Percentiles rank a stretch among this genome's conserved stretches.
These are phyloP conservation scores for Nannochloris sp. DNA, from an alignment of 139 green algal species.

Conservation along the genomic window DNA sequence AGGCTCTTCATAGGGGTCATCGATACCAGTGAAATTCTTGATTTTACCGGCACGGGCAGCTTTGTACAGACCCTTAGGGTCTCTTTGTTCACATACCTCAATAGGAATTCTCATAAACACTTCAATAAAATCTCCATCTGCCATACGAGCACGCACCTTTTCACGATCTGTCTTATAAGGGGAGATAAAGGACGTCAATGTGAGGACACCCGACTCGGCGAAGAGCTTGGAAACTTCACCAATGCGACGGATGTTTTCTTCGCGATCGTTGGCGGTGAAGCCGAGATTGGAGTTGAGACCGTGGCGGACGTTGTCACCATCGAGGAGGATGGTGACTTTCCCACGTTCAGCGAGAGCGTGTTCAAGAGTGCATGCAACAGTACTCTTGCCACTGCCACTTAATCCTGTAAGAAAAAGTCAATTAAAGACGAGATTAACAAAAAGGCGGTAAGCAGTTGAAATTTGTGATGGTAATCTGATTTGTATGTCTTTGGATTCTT, in stretches of 20 bases:
- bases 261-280: slow-evolving; percentile 70
- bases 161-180: slow-evolving; percentile 77
- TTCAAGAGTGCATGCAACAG: slow-evolving; percentile 65
- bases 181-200: slow-evolving; percentile 89
- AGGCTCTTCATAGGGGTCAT: slow-evolving; percentile 75
- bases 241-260: slow-evolving; percentile 93
- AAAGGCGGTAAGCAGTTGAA: too few relatives aligned
- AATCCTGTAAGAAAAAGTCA: slow-evolving; percentile 40
- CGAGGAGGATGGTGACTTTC: slow-evolving; percentile 70
- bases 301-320: slow-evolving; percentile 93
- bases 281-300: slow-evolving; percentile 90
- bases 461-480: too few relatives aligned
- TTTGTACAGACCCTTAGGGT: slow-evolving; percentile 97
- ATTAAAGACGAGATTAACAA: too few relatives aligned
- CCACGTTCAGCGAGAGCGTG: slow-evolving; percentile 64
- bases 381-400: slow-evolving; percentile 64
- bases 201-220: slow-evolving; percentile 79
- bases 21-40: slow-evolving; percentile 78
- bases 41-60: slow-evolving; percentile 82
- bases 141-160: slow-evolving; percentile 49
- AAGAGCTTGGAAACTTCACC: slow-evolving; percentile 92
- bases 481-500: too few relatives aligned
- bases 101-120: slow-evolving; percentile 90
- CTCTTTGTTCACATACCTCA: slow-evolving; percentile 80
- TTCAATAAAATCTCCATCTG: slow-evolving; percentile 71